Evolutionary conservation across 2,329 filamentous ascomycete species (phyloP), one percentile per base, ranked within the genome.

Genomic region (Boeremia lycopersici): DNA sequence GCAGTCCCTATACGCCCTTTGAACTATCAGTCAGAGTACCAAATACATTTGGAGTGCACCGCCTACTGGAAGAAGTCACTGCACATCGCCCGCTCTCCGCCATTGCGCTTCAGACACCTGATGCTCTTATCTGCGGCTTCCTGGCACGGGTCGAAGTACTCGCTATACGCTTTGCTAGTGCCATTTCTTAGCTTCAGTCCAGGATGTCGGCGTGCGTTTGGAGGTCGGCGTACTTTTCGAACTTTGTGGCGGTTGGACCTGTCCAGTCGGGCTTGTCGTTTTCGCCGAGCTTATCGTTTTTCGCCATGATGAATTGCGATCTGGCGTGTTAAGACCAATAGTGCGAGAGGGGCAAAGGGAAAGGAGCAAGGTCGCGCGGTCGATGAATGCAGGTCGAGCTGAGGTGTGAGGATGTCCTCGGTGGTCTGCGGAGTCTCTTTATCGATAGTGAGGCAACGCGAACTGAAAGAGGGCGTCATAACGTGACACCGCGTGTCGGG

Each of bases 101-200:
- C 87, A 74, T 99, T 99, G 19, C 95, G 86, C 72, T 92, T 88
- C 70, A 99, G 79, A 70, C 95, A 99, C 74, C 86, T 88, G 64
- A 97, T 87, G 76, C 93, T 97, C 70, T 85, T 84, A 63, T 89
- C 81, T 7, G 95, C 93, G 5, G 91, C 91, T 68, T 96, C 93
- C 74, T 98, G 93, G 76, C 95, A 99, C 2, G 95, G 95, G 69
- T 99, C 95, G 74, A 90, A 91, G 78, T 89, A 98, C 74, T 97
- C 88, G 81, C 92, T 96, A 70, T 88, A 86, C 50, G 82, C 84
- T 81, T 98, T 98, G 64, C 93, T 96, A 68, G 57, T 35, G 13
- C n/a, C 12, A 6, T n/a, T n/a, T n/a, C n/a, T 66, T 45, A 67
- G 62, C 30, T 26, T 33, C 15, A 15, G 17, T 38, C 19, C 25